phyloP scores from a whole-genome alignment of 139 green algal species.

The Pseudopediastrum boryanum region DNA sequence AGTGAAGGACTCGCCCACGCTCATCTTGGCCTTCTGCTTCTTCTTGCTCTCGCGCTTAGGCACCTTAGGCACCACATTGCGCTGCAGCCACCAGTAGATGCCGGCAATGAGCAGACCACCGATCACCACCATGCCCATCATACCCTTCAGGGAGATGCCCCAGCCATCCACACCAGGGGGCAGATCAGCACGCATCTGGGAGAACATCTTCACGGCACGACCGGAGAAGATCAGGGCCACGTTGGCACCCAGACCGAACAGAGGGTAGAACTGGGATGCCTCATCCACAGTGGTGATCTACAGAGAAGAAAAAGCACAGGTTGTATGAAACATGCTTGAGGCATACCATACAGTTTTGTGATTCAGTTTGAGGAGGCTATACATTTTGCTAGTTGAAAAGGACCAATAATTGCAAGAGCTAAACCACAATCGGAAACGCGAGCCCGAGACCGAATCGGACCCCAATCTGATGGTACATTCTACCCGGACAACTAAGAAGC shows the following conservation, averaged over 20 bases:
- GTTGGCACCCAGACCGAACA: constrained; percentile 98
- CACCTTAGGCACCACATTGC: constrained; percentile 81
- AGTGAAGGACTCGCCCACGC: constrained; percentile 90
- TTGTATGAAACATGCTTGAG: too few relatives aligned
- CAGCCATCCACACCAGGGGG: constrained; percentile 96
- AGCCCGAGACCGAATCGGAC: too few relatives aligned
- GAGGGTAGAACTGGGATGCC: constrained; percentile 98
- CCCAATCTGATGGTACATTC: too few relatives aligned
- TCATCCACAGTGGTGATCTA: constrained; percentile 98
- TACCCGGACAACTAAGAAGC: too few relatives aligned
- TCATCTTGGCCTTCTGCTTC: constrained; percentile 92
- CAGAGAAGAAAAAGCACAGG: too few relatives aligned
- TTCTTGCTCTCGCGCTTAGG: constrained; percentile 68
- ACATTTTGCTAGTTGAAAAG: too few relatives aligned
- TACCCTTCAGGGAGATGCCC: constrained; percentile 92
- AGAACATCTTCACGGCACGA: constrained; percentile 97
- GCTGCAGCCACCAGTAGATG: constrained; percentile 91
- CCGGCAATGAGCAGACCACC: constrained; percentile 80
- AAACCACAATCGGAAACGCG: too few relatives aligned
- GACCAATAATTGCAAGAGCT: too few relatives aligned
- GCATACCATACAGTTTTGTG: too few relatives aligned
- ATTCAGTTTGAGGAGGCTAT: too few relatives aligned
- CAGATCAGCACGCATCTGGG: constrained; percentile 86
- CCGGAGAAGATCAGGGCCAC: constrained; percentile 98
- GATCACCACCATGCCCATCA: constrained; percentile 97